These are phyloP conservation scores for Teratosphaeria destructans DNA, from an alignment of 2,329 filamentous ascomycete species.

Conservation along the genomic window DNA sequence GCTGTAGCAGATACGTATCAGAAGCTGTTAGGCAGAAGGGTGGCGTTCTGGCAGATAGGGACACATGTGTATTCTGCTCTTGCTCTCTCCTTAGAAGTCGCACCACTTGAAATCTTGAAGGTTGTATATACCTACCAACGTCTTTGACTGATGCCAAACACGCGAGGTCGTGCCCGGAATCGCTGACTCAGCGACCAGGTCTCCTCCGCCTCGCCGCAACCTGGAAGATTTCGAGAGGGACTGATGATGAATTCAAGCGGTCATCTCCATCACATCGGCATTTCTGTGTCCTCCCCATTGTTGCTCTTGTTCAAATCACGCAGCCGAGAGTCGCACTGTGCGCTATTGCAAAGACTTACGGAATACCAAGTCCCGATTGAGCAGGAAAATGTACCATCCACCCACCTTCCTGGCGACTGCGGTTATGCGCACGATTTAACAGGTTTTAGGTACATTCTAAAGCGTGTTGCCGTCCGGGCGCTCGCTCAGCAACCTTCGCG, in stretches of 20 bases:
- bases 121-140: no score
- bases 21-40: no score
- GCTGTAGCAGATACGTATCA: no score
- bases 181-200: not conserved
- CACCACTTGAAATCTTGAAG: no score
- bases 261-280: not conserved
- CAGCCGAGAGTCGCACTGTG: no score
- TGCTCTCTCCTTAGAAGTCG: no score
- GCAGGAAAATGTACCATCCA: not conserved
- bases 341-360: no score
- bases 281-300: not conserved
- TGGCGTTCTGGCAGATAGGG: no score
- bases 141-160: no score
- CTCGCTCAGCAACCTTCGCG: conserved; percentile 37
- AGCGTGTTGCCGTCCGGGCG: conserved; percentile 47
- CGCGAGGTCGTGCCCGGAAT: no score
- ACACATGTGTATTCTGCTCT: no score
- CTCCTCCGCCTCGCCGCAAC: not conserved
- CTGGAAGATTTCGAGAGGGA: not conserved
- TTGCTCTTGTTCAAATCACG: not conserved
- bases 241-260: not conserved
- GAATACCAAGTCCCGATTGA: not conserved
- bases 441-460: conserved; percentile 44
- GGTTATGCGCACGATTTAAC: not conserved
- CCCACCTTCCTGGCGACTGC: not conserved